phyloP scores from a whole-genome alignment of 2,329 filamentous ascomycete genomes.

The Aspergillus spinulosporus region DNA sequence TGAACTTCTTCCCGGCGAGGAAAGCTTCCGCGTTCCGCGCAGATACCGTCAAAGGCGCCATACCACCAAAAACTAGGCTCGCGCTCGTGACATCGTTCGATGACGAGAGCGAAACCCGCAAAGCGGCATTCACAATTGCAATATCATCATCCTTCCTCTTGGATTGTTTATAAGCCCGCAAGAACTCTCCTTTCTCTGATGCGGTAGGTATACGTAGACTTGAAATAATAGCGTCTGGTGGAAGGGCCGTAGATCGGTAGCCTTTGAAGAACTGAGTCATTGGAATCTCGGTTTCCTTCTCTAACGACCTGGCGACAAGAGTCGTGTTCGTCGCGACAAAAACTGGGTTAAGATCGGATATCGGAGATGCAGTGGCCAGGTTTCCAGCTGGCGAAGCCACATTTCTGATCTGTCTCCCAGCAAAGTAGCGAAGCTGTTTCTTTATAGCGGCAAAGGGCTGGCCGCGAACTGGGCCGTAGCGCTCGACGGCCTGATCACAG shows the following conservation, averaged over 20 bases:
- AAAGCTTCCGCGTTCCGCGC: constrained; percentile 76
- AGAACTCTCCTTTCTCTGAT: constrained; percentile 72
- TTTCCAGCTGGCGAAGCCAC: constrained; percentile 97
- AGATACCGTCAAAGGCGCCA: constrained; percentile 88
- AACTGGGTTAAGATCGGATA: constrained; percentile 93
- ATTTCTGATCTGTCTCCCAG: constrained; percentile 91
- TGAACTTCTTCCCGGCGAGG: constrained; percentile 74
- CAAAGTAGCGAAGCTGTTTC: constrained; percentile 93
- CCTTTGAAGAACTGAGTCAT: constrained; percentile 92
- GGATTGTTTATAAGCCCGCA: constrained; percentile 90
- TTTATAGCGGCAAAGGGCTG: constrained; percentile 89
- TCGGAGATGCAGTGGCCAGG: constrained; percentile 88
- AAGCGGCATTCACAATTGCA: constrained; percentile 87
- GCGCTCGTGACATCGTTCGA: constrained; percentile 69
- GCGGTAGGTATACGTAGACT: constrained; percentile 82
- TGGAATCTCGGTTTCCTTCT: constrained; percentile 76
- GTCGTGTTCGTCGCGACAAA: constrained; percentile 84
- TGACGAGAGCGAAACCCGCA: constrained; percentile 71
- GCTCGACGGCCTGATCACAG: constrained; percentile 72
- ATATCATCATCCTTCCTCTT: constrained; percentile 99
- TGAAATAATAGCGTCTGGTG: constrained; percentile 78
- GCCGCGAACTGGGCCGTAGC: constrained; percentile 69
- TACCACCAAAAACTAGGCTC: constrained; percentile 87
- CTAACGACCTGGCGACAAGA: constrained; percentile 74
- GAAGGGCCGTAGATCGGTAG: constrained; percentile 80